Percentiles rank a stretch among this genome's conserved stretches.
phyloP scores from a whole-genome alignment of 2,329 filamentous ascomycete species.

The Lasiodiplodia theobromae region DNA sequence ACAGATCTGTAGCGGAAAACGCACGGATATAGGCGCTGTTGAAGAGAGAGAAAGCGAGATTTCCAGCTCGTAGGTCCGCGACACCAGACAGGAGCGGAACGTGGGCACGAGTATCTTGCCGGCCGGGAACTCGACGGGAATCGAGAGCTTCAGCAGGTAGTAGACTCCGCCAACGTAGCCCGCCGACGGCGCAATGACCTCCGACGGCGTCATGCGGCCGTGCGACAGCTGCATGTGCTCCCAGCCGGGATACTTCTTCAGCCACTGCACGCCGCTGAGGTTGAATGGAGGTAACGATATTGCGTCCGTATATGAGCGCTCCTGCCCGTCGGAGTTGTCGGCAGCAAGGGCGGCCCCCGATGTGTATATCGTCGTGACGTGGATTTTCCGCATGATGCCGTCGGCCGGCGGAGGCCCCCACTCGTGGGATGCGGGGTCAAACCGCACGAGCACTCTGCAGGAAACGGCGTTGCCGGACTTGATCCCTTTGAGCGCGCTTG shows the following conservation, averaged over 20 bases:
- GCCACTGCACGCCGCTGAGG: neutral
- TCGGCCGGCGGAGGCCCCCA: neutral
- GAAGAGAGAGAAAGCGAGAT: neutral
- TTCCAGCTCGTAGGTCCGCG: neutral
- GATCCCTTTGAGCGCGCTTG: neutral
- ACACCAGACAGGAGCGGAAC: slow-evolving; percentile 6
- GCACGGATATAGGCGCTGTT: neutral
- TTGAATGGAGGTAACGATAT: neutral
- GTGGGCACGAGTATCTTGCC: slow-evolving; percentile 2
- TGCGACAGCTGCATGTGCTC: neutral
- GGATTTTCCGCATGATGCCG: neutral
- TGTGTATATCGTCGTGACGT: neutral
- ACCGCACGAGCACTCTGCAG: neutral
- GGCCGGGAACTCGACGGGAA: neutral
- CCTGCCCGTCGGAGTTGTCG: too few relatives aligned
- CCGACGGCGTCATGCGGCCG: neutral
- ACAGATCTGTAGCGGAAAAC: slow-evolving; percentile 5
- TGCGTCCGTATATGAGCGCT: neutral
- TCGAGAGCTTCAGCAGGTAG: slow-evolving; percentile 15
- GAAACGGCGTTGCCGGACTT: neutral
- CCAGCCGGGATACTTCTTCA: neutral
- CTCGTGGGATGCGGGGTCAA: neutral
- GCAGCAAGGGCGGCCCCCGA: neutral
- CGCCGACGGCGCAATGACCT: neutral
- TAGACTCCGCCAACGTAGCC: neutral